Percentiles rank a stretch among this genome's conserved stretches.
Evolutionary conservation across 2,329 filamentous ascomycete genomes (phyloP).

Genomic region (Colletotrichum scovillei): DNA sequence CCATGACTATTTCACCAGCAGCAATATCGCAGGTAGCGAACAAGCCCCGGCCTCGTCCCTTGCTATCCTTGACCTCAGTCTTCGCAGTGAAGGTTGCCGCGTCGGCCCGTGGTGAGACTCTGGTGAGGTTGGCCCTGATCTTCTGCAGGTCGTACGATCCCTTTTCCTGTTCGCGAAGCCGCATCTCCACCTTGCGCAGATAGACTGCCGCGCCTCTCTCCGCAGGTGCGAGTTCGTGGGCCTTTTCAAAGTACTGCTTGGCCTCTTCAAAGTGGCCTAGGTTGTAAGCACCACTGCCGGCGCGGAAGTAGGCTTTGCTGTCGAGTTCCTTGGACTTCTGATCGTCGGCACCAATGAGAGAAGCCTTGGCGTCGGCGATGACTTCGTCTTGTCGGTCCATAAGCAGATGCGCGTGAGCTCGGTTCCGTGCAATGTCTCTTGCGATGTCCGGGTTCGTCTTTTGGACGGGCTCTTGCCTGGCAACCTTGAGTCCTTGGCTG

Average conservation of each 20-base stretch:
- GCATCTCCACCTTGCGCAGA: constrained; percentile 36
- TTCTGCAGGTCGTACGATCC: constrained; percentile 41
- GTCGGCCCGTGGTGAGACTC: constrained; percentile 44
- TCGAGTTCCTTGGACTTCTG: constrained; percentile 38
- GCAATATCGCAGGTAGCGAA: constrained; percentile 47
- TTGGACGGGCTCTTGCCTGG: not conserved
- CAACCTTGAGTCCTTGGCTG: constrained; percentile 40
- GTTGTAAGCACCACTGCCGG: constrained; percentile 45
- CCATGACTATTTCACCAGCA: constrained; percentile 48
- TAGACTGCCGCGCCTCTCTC: constrained; percentile 37
- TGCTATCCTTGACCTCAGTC: constrained; percentile 43
- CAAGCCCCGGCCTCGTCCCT: constrained; percentile 47
- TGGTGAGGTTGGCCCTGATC: constrained; percentile 39
- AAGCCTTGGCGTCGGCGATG: constrained; percentile 42
- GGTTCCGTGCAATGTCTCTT: constrained; percentile 47
- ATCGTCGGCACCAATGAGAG: constrained; percentile 40
- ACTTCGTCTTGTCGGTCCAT: constrained; percentile 46
- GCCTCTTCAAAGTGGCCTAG: constrained; percentile 42
- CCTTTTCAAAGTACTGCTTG: constrained; percentile 39
- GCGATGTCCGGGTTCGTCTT: constrained; percentile 35
- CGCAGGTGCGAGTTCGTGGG: constrained; percentile 39
- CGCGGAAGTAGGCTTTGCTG: constrained; percentile 47
- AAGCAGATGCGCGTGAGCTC: constrained; percentile 46
- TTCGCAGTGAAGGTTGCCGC: constrained; percentile 42
- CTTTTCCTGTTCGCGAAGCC: constrained; percentile 40